Conservation (phyloP, 2,329 filamentous ascomycete species). For the Myriangium duriaei region DNA sequence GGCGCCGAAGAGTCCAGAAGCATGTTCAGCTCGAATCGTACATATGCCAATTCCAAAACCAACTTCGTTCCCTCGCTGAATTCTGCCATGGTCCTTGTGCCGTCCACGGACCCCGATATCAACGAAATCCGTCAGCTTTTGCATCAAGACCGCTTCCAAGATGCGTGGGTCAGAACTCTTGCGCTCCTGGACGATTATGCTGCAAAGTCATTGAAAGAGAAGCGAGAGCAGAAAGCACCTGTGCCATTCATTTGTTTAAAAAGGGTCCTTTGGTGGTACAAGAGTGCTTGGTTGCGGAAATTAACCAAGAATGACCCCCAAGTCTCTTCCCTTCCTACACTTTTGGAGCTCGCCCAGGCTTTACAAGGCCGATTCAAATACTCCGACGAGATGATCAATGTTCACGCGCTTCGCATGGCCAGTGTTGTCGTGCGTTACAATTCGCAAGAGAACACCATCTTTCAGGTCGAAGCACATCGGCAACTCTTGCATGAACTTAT, state of each 20-base stretch:
- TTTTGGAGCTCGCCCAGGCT: not conserved
- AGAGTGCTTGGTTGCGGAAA: not conserved
- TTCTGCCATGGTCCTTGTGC: too few relatives aligned
- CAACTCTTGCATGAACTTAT: conserved; percentile 1
- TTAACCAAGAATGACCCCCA: not conserved
- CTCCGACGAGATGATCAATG: not conserved
- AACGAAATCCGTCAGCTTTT: not conserved
- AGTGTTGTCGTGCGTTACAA: not conserved
- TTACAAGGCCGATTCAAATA: not conserved
- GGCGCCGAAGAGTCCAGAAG: too few relatives aligned
- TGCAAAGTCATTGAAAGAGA: too few relatives aligned
- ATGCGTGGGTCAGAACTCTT: not conserved
- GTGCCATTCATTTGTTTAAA: not conserved
- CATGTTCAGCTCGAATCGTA: too few relatives aligned
- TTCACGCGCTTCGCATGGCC: not conserved
- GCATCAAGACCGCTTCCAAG: not conserved
- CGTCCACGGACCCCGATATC: too few relatives aligned
- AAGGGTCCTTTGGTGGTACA: not conserved
- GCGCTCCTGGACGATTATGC: not conserved
- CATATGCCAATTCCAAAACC: too few relatives aligned
- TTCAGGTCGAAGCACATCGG: not conserved
- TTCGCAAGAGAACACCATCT: not conserved
- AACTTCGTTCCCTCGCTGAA: too few relatives aligned
- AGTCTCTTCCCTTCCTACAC: not conserved
- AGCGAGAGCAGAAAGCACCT: not conserved